Conservation (phyloP, 345 rosid species). For the Chamaenerion angustifolium region DNA sequence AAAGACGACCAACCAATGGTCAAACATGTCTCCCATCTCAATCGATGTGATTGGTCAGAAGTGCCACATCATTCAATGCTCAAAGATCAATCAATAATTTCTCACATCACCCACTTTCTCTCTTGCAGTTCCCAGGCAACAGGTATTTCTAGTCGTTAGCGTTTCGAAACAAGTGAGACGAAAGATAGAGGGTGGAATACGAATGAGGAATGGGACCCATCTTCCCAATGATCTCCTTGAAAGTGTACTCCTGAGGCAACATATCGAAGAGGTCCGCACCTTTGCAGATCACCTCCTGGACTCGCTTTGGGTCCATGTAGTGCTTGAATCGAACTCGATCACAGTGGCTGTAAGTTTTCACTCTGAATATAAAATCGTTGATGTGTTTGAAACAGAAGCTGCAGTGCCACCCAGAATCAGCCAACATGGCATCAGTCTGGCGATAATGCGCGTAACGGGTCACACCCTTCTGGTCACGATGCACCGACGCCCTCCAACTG, state of each 20-base stretch:
- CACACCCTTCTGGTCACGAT: conserved; percentile 15
- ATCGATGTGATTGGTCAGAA: too few species aligned
- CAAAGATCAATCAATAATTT: too few species aligned
- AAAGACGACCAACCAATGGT: too few species aligned
- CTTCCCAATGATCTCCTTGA: conserved; percentile 20
- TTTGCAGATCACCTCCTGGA: conserved; percentile 22
- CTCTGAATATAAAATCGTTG: conserved; percentile 23
- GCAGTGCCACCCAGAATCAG: conserved; percentile 30
- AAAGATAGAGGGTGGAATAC: conserved; percentile 20
- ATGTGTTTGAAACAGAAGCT: conserved; percentile 26
- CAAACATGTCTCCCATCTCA: too few species aligned
- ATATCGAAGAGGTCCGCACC: conserved; percentile 24
- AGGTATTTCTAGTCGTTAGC: conserved; percentile 17
- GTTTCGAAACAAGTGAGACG: conserved; percentile 15
- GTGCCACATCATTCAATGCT: too few species aligned
- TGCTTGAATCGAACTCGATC: conserved; percentile 19
- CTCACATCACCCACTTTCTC: conserved; percentile 10
- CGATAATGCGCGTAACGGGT: conserved; percentile 23
- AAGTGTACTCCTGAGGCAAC: conserved; percentile 27
- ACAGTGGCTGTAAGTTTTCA: conserved; percentile 27
- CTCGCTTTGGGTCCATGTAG: conserved; percentile 15
- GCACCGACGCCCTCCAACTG: conserved; percentile 28
- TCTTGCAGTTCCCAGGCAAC: conserved; percentile 21
- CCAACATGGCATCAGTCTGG: conserved; percentile 13
- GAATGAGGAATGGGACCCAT: conserved; percentile 17